Base-by-base conservation (phyloP, 768 basidiomycete genomes). In the Kwoniella newhampshirensis region DNA sequence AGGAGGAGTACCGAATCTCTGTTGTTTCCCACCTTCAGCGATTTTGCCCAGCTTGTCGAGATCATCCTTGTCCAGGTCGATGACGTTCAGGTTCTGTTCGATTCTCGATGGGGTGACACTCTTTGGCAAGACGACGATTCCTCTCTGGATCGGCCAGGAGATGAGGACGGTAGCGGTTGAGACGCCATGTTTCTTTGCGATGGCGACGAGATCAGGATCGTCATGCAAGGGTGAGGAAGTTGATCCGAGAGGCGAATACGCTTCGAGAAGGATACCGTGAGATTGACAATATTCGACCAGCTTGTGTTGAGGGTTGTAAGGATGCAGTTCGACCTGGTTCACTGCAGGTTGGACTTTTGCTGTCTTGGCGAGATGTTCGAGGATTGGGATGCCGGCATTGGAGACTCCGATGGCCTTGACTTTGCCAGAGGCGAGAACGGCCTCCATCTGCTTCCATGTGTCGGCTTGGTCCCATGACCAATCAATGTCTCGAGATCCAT, bases 311-410 rank as follows among this genome's bases (percentile, higher is more conserved):
- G 83, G 81, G 57, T 87, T 81, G 75, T 85, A 86, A 3, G 87
- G 87, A 74, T 90, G 88, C 2, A 84, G 75, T 67, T 85, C 83
- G 21, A 84, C 70, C 81, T 82, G 62, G 65, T 88, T 84, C 15
- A 83, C 81, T 32, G 83, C 83, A 17, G 87, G 86, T n/a, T 81
- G 78, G 63, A 86, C 80, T 59, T 82, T 82, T 35, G 85, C 86
- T 9, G 79, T 82, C 20, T 85, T 81, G 36, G 88, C 80, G 51
- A 91, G 82, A 62, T 86, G 81, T 69, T 88, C 83, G 18, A 92
- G 79, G 70, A 85, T 83, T 55, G 73, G 77, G 71, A 85, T 78
- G 44, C 57, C 60, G 27, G 85, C 86, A 80, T 91, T 91, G 62
- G 87, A 88, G 28, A 85, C 84, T 27, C 89, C 89, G 65, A 71